Conservation (phyloP, 2,329 filamentous ascomycete genomes). For the Tricladium varicosporioides region DNA sequence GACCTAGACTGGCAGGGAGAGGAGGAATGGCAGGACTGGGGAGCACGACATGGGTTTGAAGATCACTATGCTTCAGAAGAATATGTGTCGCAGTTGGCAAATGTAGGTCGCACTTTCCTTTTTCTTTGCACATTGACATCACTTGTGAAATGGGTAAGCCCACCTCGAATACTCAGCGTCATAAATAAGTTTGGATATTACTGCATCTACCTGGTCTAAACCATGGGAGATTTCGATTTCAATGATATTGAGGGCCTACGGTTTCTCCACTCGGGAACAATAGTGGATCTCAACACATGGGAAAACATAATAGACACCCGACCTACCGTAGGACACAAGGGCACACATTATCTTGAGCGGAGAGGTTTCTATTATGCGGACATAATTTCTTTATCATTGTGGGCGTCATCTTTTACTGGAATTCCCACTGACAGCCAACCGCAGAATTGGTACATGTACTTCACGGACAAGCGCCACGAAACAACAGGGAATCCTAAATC, state of each 20-base stretch:
- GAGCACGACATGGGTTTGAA: conserved; percentile 67
- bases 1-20: conserved; percentile 25
- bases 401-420: neutral
- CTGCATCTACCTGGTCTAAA: neutral
- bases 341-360: too few relatives aligned
- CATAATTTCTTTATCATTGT: neutral
- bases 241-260: neutral
- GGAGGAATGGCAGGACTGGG: conserved; percentile 33
- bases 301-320: neutral
- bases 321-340: neutral
- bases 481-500: conserved; percentile 84
- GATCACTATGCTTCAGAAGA: conserved; percentile 70
- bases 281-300: neutral
- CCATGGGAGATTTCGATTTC: neutral
- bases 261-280: neutral
- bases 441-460: conserved; percentile 99
- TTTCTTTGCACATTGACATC: neutral
- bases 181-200: neutral
- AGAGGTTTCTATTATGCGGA: neutral
- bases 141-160: neutral
- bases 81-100: conserved; percentile 65
- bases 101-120: conserved; percentile 45
- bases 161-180: neutral
- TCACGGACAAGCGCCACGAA: conserved; percentile 95
- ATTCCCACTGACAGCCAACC: conserved; percentile 20